Percentiles rank a stretch among this genome's conserved stretches.
Conservation (phyloP, 495 filamentous ascomycete species). For the Aspergillus panamensis region DNA sequence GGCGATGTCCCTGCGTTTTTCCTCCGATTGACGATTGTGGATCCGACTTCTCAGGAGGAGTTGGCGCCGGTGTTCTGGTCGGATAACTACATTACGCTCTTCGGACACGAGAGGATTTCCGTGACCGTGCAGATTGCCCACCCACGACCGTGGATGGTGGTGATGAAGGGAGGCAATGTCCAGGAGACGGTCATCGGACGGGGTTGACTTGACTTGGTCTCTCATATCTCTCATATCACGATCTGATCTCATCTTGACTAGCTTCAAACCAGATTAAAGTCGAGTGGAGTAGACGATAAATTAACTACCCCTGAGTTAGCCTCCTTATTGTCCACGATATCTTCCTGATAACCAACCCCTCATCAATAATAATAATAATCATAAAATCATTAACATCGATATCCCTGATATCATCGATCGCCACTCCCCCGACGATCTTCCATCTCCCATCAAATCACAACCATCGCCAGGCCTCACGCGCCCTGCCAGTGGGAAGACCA, state of each 20-base stretch:
- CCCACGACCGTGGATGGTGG: slow-evolving; percentile 17
- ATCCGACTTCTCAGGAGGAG: slow-evolving; percentile 34
- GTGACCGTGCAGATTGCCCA: slow-evolving; percentile 25
- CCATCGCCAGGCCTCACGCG: not conserved
- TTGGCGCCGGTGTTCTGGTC: slow-evolving; percentile 54
- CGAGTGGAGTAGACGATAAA: not conserved
- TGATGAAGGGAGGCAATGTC: slow-evolving; percentile 18
- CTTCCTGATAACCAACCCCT: too few relatives aligned
- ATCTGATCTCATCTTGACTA: not conserved
- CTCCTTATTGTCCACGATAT: not conserved
- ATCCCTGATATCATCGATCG: not conserved
- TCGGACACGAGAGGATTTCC: slow-evolving; percentile 50
- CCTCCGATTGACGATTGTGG: slow-evolving; percentile 46
- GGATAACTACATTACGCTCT: slow-evolving; percentile 62
- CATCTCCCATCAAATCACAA: not conserved
- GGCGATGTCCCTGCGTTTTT: slow-evolving; percentile 55
- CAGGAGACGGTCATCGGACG: not conserved
- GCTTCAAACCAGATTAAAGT: not conserved
- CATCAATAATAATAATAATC: too few relatives aligned
- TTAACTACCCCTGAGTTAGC: not conserved
- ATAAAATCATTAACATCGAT: too few relatives aligned
- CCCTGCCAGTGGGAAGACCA: too few relatives aligned
- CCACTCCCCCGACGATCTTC: not conserved
- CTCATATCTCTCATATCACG: not conserved
- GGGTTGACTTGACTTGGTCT: not conserved